phyloP scores from a whole-genome alignment of 805 yeast species.

The Yarrowia porcina region DNA sequence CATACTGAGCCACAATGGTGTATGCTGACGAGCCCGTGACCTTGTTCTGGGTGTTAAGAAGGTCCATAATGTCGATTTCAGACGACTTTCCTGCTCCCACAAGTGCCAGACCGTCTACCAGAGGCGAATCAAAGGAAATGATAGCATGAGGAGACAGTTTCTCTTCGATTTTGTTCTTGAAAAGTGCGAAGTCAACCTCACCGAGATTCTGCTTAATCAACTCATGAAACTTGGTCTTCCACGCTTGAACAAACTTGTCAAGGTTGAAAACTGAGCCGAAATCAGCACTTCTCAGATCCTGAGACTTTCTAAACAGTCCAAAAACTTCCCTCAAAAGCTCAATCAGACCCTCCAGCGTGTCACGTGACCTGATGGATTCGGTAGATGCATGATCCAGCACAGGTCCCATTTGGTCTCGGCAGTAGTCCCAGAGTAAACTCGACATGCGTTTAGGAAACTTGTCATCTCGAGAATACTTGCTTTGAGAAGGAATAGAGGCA shows the following conservation, averaged over 20 bases:
- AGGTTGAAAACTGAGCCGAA: not conserved
- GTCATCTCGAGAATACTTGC: constrained; percentile 8
- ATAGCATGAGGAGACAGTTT: not conserved
- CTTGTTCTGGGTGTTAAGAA: constrained; percentile 2
- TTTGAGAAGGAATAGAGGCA: not conserved
- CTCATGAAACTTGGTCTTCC: not conserved
- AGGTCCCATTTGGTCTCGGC: not conserved
- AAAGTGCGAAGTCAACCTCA: not conserved
- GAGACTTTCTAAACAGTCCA: not conserved
- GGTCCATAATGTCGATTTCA: not conserved
- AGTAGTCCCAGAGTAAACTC: not conserved
- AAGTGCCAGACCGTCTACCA: constrained; percentile 1
- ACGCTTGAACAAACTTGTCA: not conserved
- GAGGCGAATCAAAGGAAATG: constrained; percentile 1
- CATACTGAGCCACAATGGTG: constrained; percentile 1
- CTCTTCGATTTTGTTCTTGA: not conserved
- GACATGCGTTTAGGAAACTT: constrained; percentile 6
- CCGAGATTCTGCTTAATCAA: not conserved
- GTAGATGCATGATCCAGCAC: constrained; percentile 6
- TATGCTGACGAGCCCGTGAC: not conserved
- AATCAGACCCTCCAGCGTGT: constrained; percentile 1
- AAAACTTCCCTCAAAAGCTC: not conserved
- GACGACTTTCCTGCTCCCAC: constrained; percentile 6
- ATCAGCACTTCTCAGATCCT: not conserved
- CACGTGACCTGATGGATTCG: constrained; percentile 1